phyloP scores from a whole-genome alignment of 2,329 filamentous ascomycete species.

The Salinomyces thailandicus region DNA sequence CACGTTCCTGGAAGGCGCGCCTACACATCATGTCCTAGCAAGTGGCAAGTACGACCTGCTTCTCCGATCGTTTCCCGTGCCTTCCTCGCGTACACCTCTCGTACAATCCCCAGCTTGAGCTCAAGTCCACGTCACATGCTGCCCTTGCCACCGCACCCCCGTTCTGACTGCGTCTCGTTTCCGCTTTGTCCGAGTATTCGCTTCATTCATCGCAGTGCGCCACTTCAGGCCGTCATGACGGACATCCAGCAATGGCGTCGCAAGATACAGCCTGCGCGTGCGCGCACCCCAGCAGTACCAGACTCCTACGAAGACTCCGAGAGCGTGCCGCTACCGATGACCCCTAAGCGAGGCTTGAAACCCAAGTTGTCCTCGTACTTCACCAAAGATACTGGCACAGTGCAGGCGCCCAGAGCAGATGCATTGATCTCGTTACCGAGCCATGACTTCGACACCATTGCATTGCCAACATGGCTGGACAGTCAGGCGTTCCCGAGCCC shows the following conservation, averaged over 20 bases:
- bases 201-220: too few relatives aligned
- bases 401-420: slow-evolving; percentile 7
- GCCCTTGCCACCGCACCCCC: background rate
- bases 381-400: slow-evolving; percentile 19
- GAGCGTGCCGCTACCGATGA: slow-evolving; percentile 18
- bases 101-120: background rate
- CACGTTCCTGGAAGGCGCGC: too few relatives aligned
- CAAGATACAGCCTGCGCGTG: slow-evolving; percentile 24
- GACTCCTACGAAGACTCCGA: slow-evolving; percentile 23
- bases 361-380: slow-evolving; percentile 33
- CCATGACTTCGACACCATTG: slow-evolving; percentile 1
- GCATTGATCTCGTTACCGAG: slow-evolving; percentile 10
- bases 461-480: slow-evolving; percentile 18
- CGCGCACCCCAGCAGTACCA: slow-evolving; percentile 21
- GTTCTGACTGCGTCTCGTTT: background rate
- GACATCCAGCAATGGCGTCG: slow-evolving; percentile 29
- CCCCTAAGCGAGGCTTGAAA: slow-evolving; percentile 26
- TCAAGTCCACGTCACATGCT: background rate
- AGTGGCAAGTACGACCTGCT: background rate
- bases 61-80: background rate
- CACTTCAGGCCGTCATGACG: slow-evolving; percentile 15
- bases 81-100: background rate
- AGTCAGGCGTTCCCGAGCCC: slow-evolving; percentile 19
- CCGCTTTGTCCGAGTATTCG: background rate
- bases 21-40: background rate